Conservation (phyloP, 2,329 filamentous ascomycete genomes). For the Talaromyces pinophilus region DNA sequence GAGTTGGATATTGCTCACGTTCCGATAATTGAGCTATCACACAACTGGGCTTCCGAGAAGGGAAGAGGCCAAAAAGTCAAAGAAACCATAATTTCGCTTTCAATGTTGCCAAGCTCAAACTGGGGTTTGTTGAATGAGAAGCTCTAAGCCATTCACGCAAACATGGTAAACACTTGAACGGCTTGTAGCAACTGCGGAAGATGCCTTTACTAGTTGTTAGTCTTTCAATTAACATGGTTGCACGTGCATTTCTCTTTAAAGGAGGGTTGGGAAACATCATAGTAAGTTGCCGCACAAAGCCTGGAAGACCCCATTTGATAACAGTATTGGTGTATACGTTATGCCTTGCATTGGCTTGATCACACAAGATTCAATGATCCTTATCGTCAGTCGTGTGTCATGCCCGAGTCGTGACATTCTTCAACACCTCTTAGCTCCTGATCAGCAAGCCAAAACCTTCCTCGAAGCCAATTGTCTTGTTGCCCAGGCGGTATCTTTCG, state of each 20-base stretch:
- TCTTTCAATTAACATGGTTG: background rate
- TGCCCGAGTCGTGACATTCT: background rate
- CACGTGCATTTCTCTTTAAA: background rate
- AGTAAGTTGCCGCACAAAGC: no score
- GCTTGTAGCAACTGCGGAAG: no score
- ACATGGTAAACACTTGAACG: no score
- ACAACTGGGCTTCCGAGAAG: no score
- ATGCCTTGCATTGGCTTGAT: background rate
- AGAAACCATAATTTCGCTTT: no score
- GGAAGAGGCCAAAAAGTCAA: no score
- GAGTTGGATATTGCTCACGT: no score
- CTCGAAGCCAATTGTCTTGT: background rate
- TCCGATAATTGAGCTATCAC: no score
- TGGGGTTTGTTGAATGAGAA: no score
- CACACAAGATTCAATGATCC: background rate
- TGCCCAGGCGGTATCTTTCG: background rate
- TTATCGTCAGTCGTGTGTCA: background rate
- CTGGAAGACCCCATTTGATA: background rate
- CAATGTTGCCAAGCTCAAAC: no score
- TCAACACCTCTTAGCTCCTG: slow-evolving; percentile 13
- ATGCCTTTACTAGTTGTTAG: background rate
- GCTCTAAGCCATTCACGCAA: no score
- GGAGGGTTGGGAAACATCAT: background rate
- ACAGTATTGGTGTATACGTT: background rate
- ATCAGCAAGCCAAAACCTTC: background rate